Evolutionary conservation across 164 flowering plant genomes (phyloP), one percentile per base, ranked within the genome.

Genomic region (Tetracentron sinense): DNA sequence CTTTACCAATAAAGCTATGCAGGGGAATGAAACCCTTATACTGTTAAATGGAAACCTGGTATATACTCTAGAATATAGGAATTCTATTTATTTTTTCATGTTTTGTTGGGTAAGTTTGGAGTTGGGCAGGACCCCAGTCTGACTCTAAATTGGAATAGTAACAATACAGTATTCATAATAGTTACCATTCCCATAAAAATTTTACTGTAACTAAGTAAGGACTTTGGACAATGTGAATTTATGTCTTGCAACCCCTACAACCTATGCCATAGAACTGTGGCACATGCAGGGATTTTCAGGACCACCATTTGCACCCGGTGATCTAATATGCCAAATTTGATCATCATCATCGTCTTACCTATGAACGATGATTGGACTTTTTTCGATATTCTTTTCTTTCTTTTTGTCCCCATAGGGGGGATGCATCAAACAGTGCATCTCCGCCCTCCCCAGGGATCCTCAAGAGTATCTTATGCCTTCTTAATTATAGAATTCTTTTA

Each of bases 1-100:
- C 3, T 68, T 16, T 51, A 51, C 49, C n/a, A n/a, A n/a, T n/a
- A 59, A 30, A 30, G 48, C 27, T 21, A 56, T 56, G 42, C 46
- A 27, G 42, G 47, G 23, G 46, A 26, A 35, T 3, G 2, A 19
- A 35, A 22, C 44, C 1, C 42, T 15, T 30, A 29, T 10, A 29
- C 12, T 25, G 21, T 31, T 7, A 3, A 26, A 4, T 58, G 26
- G 21, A 14, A 17, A 42, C 25, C 22, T 47, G 4, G 51, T 19
- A 6, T 42, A 42, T 27, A 42, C 51, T 17, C n/a, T 26, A 38
- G 22, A 19, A 17, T 25, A 21, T 10, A 57, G 7, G 7, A 12
- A 21, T 57, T 31, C 44, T 31, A 38, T 10, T 38, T 38, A 1
- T 38, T 2, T 10, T 33, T 33, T 33, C n/a, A n/a, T n/a, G 8